Evolutionary conservation across 1,284 basidiomycete genomes (phyloP), one percentile per base, ranked within the genome.

Genomic region (Trichosporon asahii): DNA sequence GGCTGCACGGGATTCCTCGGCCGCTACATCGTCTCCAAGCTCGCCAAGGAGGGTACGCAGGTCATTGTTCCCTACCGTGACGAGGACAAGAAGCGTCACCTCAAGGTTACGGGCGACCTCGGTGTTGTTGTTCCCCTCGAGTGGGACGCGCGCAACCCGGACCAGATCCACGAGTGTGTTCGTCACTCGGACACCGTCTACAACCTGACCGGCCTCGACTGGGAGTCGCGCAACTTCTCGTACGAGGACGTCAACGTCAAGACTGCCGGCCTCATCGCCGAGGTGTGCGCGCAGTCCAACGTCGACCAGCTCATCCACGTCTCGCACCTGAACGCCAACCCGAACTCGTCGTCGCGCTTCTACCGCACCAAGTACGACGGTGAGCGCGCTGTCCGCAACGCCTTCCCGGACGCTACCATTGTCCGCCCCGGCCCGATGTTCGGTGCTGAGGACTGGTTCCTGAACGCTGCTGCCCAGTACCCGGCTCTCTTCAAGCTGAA

Each of bases 101-200:
- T 99, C 80, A 92, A 91, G 84, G 91, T 93, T 9, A 93, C 92
- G 88, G 97, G 97, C 66, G 97, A 99, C 85, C 87, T 99, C 69
- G 97, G 97, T 33, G 95, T 98, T 86, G 91, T 99, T 75, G 92
- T 98, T 69, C 90, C 94, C 74, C 90, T 98, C 89, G 97, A 98
- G 88, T 98, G 94, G 92, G 93, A 97, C 80, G 86, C 95, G 33
- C 88, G 92, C 69, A 90, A 91, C 78, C 90, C 93, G 73, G 87
- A 90, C 69, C 94, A 96, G 82, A 98, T 96, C 77, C 91, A 90
- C 69, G 95, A 98, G 83, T 97, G 94, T 83, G 83, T 99, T 76
- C 88, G 93, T 76, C 94, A 98, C 85, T 99, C 97, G 35, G 94
- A 99, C 83, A 92, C 92, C 5, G 97, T 98, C n/a, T 95, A 94